Conservation (phyloP, 208 protist genomes). For the Leishmania mexicana region DNA sequence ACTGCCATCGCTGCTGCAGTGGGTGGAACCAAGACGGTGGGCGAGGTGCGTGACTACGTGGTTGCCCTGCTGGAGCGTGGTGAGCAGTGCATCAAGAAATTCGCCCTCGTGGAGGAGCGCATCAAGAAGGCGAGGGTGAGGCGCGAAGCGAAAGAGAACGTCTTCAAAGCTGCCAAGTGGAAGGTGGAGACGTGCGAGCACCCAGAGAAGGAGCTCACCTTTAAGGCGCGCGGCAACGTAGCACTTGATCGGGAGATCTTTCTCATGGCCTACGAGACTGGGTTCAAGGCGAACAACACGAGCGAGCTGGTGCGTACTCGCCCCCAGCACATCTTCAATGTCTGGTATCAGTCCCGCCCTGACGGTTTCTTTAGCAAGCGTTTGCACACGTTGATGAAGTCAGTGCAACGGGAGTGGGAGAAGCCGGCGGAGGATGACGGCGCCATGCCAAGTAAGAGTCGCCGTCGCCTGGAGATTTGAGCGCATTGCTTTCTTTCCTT, state of each 20-base stretch:
- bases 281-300: conserved; percentile 51
- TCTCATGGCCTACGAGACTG: conserved; percentile 69
- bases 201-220: conserved; percentile 66
- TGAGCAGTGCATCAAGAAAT: conserved; percentile 72
- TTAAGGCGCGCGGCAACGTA: conserved; percentile 39
- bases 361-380: conserved; percentile 63
- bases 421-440: conserved; percentile 37
- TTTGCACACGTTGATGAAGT: conserved; percentile 54
- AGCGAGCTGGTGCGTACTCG: conserved; percentile 47
- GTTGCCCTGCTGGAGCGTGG: conserved; percentile 78
- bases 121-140: conserved; percentile 54
- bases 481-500: background rate
- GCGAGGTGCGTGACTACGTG: conserved; percentile 85
- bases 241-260: conserved; percentile 77
- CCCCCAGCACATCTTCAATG: conserved; percentile 83
- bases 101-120: conserved; percentile 56
- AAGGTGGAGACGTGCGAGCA: conserved; percentile 81
- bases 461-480: conserved; percentile 30
- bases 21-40: conserved; percentile 53
- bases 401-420: conserved; percentile 82
- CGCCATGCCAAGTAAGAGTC: conserved; percentile 23
- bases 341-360: conserved; percentile 75
- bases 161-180: conserved; percentile 71
- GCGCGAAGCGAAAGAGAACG: conserved; percentile 44
- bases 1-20: conserved; percentile 42